A percentile compares a stretch with the other conserved stretches of the same genome.
Evolutionary conservation across 805 yeast species (phyloP).

Genomic region (Blastobotrys chiropterorum): DNA sequence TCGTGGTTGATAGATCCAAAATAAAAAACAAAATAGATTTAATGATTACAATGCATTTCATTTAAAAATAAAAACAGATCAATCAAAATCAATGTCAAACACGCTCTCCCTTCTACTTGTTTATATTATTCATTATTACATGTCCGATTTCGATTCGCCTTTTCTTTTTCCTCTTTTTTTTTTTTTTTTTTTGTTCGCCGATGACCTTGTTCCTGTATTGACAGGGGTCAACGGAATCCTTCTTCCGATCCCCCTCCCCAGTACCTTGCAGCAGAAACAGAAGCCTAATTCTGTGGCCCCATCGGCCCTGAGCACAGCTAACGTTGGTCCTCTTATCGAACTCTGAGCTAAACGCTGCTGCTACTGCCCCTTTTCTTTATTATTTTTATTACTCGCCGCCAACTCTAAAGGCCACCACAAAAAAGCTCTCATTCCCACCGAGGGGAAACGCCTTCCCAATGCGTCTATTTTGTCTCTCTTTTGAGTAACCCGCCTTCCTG

Average conservation of each 20-base stretch:
- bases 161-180: neutral
- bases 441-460: neutral
- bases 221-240: neutral
- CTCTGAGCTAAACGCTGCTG: too few species aligned
- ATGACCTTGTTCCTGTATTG: neutral
- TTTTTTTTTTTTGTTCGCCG: neutral
- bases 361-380: too few species aligned
- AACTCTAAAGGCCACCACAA: too few species aligned
- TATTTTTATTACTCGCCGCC: neutral
- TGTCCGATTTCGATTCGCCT: neutral
- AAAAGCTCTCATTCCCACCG: neutral
- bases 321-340: too few species aligned
- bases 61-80: too few species aligned
- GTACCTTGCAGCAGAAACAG: neutral
- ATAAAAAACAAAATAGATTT: neutral
- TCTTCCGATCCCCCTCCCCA: neutral
- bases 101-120: constrained; percentile 6
- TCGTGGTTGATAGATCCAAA: constrained; percentile 15
- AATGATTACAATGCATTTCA: neutral
- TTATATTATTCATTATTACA: neutral
- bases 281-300: neutral
- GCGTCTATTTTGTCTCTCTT: neutral
- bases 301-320: too few species aligned
- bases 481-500: neutral
- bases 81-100: constrained; percentile 13